phyloP scores from a whole-genome alignment of 805 yeast species.

The Blastobotrys peoriensis region DNA sequence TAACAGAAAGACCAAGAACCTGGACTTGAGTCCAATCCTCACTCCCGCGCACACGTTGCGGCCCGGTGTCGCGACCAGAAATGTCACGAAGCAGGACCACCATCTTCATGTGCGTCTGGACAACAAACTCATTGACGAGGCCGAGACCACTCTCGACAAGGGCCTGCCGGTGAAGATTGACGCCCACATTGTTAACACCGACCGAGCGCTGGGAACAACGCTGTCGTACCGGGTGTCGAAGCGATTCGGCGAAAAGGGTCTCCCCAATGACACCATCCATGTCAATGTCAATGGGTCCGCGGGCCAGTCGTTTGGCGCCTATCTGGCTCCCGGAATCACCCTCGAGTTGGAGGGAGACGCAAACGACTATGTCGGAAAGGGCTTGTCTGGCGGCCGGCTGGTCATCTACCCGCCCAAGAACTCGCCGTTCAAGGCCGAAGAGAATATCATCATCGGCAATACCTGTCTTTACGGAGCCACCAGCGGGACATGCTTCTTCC shows the following conservation, averaged over 20 bases:
- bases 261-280: conserved; percentile 94
- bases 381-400: conserved; percentile 90
- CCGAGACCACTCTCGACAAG: conserved; percentile 89
- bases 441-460: conserved; percentile 93
- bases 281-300: conserved; percentile 90
- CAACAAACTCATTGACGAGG: conserved; percentile 92
- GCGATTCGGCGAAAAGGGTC: conserved; percentile 84
- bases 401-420: conserved; percentile 86
- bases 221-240: conserved; percentile 90
- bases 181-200: conserved; percentile 90
- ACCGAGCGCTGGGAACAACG: conserved; percentile 93
- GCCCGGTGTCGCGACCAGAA: conserved; percentile 93
- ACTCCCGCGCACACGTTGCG: conserved; percentile 96
- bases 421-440: conserved; percentile 85
- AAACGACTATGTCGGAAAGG: conserved; percentile 97
- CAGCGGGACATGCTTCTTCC: conserved; percentile 84
- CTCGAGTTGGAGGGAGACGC: conserved; percentile 96
- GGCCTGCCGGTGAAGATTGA: conserved; percentile 96
- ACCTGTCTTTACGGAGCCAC: conserved; percentile 98
- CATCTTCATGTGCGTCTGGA: conserved; percentile 88
- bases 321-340: conserved; percentile 92
- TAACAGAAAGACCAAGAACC: conserved; percentile 82
- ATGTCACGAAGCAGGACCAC: conserved; percentile 91
- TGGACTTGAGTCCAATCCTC: conserved; percentile 86
- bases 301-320: conserved; percentile 98